These are phyloP conservation scores for Backusella westeae DNA, from an alignment of 192 early-diverging fungal species.

Conservation along the genomic window DNA sequence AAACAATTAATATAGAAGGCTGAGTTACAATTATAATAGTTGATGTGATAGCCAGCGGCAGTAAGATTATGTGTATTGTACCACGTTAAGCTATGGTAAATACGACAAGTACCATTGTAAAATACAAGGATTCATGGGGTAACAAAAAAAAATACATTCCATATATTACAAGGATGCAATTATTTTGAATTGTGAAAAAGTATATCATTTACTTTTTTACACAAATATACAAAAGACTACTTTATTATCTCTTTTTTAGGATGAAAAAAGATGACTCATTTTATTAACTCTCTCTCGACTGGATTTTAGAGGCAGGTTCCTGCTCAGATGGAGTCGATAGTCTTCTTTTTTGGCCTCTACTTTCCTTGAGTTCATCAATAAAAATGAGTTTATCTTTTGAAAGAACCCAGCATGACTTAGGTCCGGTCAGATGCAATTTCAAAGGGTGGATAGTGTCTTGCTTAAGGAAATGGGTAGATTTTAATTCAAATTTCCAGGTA, in stretches of 20 bases:
- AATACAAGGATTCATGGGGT: too few species aligned
- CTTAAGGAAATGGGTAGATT: background rate
- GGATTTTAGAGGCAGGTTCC: background rate
- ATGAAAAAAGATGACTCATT: background rate
- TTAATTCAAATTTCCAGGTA: background rate
- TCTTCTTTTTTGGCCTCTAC: background rate
- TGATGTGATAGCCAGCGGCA: too few species aligned
- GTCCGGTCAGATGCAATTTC: background rate
- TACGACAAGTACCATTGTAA: background rate
- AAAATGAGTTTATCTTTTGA: background rate
- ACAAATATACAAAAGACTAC: too few species aligned
- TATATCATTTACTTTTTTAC: too few species aligned
- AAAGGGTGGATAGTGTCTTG: background rate
- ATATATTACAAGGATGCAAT: too few species aligned
- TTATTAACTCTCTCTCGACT: too few species aligned
- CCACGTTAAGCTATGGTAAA: too few species aligned
- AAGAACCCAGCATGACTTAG: background rate
- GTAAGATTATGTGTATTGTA: too few species aligned
- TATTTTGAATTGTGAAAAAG: too few species aligned
- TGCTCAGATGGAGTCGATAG: background rate
- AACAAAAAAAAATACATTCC: too few species aligned
- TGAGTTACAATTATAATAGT: too few species aligned
- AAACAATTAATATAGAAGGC: too few species aligned
- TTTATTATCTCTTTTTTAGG: background rate
- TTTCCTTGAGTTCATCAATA: background rate